phyloP scores from a whole-genome alignment of 129 eudicot species.

The Artemisia argyi region DNA sequence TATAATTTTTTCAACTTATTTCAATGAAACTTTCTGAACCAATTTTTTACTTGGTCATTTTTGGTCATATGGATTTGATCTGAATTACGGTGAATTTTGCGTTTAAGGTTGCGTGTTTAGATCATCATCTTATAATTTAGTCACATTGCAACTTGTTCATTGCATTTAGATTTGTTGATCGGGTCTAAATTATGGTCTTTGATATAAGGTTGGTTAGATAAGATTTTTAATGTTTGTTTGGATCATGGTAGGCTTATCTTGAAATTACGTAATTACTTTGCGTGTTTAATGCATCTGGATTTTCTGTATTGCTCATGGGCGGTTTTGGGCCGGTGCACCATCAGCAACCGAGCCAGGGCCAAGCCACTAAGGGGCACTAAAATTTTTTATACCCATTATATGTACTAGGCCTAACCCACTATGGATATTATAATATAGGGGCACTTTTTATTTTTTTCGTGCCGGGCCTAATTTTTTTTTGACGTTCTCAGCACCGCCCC shows the following conservation, averaged over 20 bases:
- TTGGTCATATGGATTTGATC: neutral
- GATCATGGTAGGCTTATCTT: neutral
- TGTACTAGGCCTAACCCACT: too few relatives aligned
- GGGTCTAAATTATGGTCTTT: neutral
- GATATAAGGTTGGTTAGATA: neutral
- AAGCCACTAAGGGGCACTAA: too few relatives aligned
- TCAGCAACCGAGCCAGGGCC: too few relatives aligned
- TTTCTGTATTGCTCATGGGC: slow-evolving; percentile 10
- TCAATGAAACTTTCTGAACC: neutral
- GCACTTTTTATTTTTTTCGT: too few relatives aligned
- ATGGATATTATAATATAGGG: too few relatives aligned
- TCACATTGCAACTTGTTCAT: neutral
- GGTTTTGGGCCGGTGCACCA: too few relatives aligned
- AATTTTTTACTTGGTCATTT: too few relatives aligned
- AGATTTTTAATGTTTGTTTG: neutral
- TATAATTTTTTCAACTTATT: neutral
- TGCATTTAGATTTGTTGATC: too few relatives aligned
- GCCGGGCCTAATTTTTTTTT: too few relatives aligned
- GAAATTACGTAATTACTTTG: neutral
- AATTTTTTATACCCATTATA: too few relatives aligned
- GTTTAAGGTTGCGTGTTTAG: neutral
- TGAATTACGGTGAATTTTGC: slow-evolving; percentile 1
- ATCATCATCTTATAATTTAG: neutral
- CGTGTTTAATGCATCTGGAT: slow-evolving; percentile 2
- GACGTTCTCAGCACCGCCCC: too few relatives aligned